phyloP scores from a whole-genome alignment of 345 rosid species.

The Hirschfeldia incana region DNA sequence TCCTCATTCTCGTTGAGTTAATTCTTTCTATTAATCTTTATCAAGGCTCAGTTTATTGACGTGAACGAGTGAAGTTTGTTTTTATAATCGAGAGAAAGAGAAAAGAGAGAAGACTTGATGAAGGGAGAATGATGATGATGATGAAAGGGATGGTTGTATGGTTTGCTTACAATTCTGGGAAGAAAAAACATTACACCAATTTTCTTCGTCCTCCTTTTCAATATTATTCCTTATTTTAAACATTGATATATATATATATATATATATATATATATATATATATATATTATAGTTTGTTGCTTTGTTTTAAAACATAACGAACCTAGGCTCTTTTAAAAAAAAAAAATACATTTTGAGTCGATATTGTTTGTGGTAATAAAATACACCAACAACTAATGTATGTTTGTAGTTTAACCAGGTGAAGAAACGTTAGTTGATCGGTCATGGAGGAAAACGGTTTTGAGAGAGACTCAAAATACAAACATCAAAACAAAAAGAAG shows the following conservation, averaged over 20 bases:
- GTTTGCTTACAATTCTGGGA: constrained; percentile 94
- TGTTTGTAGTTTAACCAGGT: constrained; percentile 27
- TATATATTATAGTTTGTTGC: constrained; percentile 24
- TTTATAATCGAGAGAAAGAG: constrained; percentile 42
- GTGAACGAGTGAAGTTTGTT: constrained; percentile 39
- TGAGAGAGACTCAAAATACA: constrained; percentile 52
- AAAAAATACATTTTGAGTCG: constrained; percentile 2
- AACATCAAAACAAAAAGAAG: constrained; percentile 26
- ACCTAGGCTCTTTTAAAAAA: background rate
- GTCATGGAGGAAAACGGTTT: constrained; percentile 84
- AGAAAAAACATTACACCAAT: constrained; percentile 38
- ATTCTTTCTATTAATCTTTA: constrained; percentile 38
- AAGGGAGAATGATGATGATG: constrained; percentile 69
- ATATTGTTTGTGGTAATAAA: constrained; percentile 20
- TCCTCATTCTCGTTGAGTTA: constrained; percentile 59
- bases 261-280: background rate
- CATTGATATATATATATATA: background rate
- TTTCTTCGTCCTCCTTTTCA: constrained; percentile 19
- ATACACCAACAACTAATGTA: constrained; percentile 30
- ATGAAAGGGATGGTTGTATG: constrained; percentile 71
- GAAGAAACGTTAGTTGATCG: constrained; percentile 62
- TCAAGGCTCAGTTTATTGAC: constrained; percentile 40
- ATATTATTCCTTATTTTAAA: constrained; percentile 13
- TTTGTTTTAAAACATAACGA: constrained; percentile 25
- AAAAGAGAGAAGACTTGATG: constrained; percentile 54